Evolutionary conservation across 2,329 filamentous ascomycete genomes (phyloP).

Genomic region (Grosmannia huntii): DNA sequence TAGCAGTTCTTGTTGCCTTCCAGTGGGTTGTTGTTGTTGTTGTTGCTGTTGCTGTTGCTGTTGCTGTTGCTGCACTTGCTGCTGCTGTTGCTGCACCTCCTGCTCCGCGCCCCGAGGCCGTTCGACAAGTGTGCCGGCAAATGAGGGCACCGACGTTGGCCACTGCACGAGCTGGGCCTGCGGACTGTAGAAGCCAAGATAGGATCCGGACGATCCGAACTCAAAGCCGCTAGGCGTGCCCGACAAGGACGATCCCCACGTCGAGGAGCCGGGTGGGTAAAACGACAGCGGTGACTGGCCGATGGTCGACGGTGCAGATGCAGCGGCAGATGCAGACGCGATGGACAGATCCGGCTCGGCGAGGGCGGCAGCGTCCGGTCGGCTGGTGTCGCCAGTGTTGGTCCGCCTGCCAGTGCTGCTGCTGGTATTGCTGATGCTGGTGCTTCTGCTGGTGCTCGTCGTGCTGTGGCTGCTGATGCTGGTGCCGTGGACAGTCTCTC

Average conservation of each 20-base stretch:
- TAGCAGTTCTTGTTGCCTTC: neutral
- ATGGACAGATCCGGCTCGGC: neutral
- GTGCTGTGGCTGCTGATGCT: no score
- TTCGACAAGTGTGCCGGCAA: constrained; percentile 21
- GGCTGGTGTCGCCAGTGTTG: constrained; percentile 16
- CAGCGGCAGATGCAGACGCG: neutral
- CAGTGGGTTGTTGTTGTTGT: neutral
- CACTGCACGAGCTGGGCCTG: constrained; percentile 10
- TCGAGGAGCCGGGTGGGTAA: constrained; percentile 18
- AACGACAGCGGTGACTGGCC: neutral
- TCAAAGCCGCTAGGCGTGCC: constrained; percentile 27
- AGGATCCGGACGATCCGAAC: constrained; percentile 18
- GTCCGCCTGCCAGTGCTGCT: neutral
- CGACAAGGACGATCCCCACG: constrained; percentile 24
- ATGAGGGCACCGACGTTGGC: constrained; percentile 19
- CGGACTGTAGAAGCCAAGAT: constrained; percentile 18
- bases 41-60: neutral
- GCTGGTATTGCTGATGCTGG: constrained; percentile 1
- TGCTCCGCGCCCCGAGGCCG: constrained; percentile 16
- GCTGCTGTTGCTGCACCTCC: neutral
- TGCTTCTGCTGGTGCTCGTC: constrained; percentile 1
- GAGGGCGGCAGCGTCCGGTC: constrained; percentile 11
- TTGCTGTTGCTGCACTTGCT: constrained; percentile 7
- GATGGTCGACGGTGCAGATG: neutral
- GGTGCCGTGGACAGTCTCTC: neutral